phyloP scores from a whole-genome alignment of 192 early-diverging fungal species.

The Coemansia biformis region DNA sequence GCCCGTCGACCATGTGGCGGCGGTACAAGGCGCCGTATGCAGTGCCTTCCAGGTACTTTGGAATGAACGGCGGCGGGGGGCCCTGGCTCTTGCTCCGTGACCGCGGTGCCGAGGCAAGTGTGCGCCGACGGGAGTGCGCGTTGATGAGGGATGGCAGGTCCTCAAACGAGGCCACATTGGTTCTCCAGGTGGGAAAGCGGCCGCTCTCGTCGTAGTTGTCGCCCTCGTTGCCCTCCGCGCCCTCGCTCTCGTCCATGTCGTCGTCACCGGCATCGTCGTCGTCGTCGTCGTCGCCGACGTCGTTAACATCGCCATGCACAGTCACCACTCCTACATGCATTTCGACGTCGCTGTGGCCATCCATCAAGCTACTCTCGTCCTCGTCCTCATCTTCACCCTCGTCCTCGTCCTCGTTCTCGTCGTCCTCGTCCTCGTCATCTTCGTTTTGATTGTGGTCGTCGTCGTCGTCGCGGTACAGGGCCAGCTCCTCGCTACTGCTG shows the following conservation, averaged over 20 bases:
- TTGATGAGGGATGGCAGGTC: constrained; percentile 19
- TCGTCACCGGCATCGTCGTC: constrained; percentile 8
- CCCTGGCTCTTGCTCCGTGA: constrained; percentile 7
- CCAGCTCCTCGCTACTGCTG: background rate
- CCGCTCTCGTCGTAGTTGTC: constrained; percentile 3
- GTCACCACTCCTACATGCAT: background rate
- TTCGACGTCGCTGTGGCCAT: background rate
- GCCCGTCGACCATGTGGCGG: background rate
- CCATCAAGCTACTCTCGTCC: background rate
- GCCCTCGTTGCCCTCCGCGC: constrained; percentile 2
- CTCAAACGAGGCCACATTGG: constrained; percentile 12
- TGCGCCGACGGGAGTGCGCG: background rate
- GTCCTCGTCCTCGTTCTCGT: constrained; percentile 4
- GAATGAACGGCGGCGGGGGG: constrained; percentile 18
- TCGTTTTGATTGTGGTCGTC: background rate
- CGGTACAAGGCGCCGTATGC: constrained; percentile 27
- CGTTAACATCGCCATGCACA: background rate
- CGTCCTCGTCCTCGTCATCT: background rate
- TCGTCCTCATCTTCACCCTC: background rate
- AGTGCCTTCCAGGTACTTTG: constrained; percentile 38
- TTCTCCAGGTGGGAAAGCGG: background rate
- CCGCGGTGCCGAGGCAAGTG: background rate
- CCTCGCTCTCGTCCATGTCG: constrained; percentile 8
- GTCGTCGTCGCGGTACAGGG: background rate
- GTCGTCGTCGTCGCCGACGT: background rate